Evolutionary conservation across 306 rosid species (phyloP).

Genomic region (Gastrolobium villosum): DNA sequence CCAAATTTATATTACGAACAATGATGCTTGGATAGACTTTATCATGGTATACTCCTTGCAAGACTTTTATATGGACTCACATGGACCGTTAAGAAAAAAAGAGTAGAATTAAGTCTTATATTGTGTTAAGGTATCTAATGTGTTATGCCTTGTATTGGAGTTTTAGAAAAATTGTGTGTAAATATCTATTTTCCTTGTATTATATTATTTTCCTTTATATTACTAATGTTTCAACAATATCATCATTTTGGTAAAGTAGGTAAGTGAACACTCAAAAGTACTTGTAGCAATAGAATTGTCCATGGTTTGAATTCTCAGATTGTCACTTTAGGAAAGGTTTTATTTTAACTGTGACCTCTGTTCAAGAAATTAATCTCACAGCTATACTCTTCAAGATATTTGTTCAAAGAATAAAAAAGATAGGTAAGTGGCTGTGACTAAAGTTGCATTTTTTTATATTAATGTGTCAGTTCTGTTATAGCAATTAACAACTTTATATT

Average conservation of each 20-base stretch:
- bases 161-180: not conserved
- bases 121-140: not conserved
- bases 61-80: not conserved
- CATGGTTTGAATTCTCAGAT: no score
- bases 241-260: not conserved
- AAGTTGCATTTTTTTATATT: not conserved
- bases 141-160: not conserved
- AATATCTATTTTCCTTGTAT: no score
- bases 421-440: not conserved
- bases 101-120: no score
- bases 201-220: not conserved
- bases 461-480: not conserved
- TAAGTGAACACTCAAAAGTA: no score
- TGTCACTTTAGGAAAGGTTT: no score
- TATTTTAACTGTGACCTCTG: no score
- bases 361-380: no score
- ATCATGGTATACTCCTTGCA: not conserved
- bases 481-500: not conserved
- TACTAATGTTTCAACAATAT: not conserved
- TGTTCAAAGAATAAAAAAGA: no score
- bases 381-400: no score
- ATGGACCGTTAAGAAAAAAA: not conserved
- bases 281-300: no score
- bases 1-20: not conserved
- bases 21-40: not conserved